Evolutionary conservation across 768 basidiomycete species (phyloP).

Genomic region (Kwoniella bestiolae): DNA sequence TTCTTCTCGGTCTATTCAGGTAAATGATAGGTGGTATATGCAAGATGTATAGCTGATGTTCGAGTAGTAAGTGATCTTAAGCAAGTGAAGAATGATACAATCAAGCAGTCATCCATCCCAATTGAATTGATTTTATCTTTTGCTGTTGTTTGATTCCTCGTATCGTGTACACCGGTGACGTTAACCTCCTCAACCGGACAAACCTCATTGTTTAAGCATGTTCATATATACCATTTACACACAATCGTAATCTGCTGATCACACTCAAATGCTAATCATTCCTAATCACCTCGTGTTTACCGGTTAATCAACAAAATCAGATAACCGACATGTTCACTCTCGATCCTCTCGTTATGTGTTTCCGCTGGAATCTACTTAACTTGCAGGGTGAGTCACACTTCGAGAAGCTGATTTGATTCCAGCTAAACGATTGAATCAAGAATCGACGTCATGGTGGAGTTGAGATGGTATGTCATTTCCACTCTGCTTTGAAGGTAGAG

Average conservation of each 20-base stretch:
- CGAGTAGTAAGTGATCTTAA: neutral
- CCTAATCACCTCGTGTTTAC: neutral
- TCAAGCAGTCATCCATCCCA: no score
- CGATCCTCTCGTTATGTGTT: neutral
- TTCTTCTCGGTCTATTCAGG: neutral
- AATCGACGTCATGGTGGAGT: conserved; percentile 12
- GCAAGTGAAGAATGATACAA: neutral
- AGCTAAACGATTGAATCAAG: neutral
- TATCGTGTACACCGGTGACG: neutral
- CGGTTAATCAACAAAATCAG: neutral
- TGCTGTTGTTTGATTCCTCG: no score
- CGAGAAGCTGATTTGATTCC: neutral
- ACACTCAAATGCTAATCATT: neutral
- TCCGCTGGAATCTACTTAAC: conserved; percentile 6
- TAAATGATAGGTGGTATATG: neutral
- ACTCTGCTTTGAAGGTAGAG: neutral
- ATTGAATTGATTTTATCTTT: no score
- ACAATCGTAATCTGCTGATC: neutral
- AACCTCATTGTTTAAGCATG: no score
- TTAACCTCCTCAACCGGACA: neutral
- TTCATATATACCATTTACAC: neutral
- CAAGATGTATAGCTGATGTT: no score
- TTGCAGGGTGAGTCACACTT: neutral
- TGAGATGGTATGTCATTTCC: neutral
- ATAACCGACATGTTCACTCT: neutral